phyloP scores from a whole-genome alignment of 768 basidiomycete genomes.

The Auriscalpium vulgare region DNA sequence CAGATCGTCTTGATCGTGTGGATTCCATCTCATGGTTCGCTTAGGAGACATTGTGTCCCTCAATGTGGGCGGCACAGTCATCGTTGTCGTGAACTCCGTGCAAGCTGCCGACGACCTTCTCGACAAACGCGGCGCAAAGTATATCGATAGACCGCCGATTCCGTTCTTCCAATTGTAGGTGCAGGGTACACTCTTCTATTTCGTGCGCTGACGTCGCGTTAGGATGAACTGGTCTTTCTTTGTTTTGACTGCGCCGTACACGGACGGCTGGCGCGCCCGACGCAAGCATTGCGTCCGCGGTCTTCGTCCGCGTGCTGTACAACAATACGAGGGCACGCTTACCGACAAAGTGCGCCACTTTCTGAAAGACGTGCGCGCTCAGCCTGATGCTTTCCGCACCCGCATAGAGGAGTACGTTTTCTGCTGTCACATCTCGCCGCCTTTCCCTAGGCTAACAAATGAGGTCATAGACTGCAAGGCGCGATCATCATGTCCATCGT shows the following conservation, averaged over 20 bases:
- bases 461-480: neutral
- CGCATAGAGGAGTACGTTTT: neutral
- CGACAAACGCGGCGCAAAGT: conserved; percentile 36
- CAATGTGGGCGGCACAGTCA: conserved; percentile 32
- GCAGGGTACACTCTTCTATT: neutral
- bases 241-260: neutral
- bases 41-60: conserved; percentile 7
- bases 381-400: neutral
- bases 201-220: neutral
- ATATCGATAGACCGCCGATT: conserved; percentile 38
- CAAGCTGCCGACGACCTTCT: conserved; percentile 35
- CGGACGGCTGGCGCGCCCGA: neutral
- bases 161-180: neutral
- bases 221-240: neutral
- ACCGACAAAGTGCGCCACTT: neutral
- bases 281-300: neutral
- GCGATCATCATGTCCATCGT: neutral
- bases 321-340: neutral
- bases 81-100: conserved; percentile 38
- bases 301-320: neutral
- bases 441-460: neutral
- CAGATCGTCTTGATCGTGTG: no score
- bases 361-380: neutral
- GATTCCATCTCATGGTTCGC: neutral
- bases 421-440: neutral